These are phyloP conservation scores for Xerocomus nothofagi DNA, from an alignment of 1,284 basidiomycete species.

Conservation along the genomic window DNA sequence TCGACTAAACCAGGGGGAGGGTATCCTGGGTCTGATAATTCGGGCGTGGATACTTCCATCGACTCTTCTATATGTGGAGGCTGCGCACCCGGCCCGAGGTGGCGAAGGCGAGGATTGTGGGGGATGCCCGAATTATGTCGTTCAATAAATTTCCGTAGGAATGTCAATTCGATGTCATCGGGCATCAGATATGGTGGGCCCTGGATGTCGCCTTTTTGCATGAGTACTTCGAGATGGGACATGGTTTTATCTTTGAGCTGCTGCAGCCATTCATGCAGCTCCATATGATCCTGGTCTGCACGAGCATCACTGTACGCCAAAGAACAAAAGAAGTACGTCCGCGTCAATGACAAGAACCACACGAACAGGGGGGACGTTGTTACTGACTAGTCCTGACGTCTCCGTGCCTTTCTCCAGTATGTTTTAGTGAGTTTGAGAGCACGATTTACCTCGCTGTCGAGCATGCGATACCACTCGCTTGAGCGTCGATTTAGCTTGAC, in stretches of 20 bases:
- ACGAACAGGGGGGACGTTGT: background rate
- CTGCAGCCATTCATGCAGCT: slow-evolving; percentile 79
- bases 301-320: slow-evolving; percentile 50
- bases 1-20: slow-evolving; percentile 40
- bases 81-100: slow-evolving; percentile 41
- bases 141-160: slow-evolving; percentile 78
- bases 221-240: slow-evolving; percentile 77
- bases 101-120: slow-evolving; percentile 74
- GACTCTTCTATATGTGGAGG: slow-evolving; percentile 45
- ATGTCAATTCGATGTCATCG: slow-evolving; percentile 70
- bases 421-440: slow-evolving; percentile 80
- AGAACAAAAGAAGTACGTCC: background rate
- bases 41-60: slow-evolving; percentile 53
- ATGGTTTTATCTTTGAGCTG: slow-evolving; percentile 83
- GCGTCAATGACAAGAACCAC: slow-evolving; percentile 10
- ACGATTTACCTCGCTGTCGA: slow-evolving; percentile 72
- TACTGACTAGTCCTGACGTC: slow-evolving; percentile 68
- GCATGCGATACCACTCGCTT: slow-evolving; percentile 75
- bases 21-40: slow-evolving; percentile 51
- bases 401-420: slow-evolving; percentile 73
- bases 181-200: slow-evolving; percentile 78
- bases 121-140: slow-evolving; percentile 67
- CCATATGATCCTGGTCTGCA: slow-evolving; percentile 83
- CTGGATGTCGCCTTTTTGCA: slow-evolving; percentile 81
- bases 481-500: slow-evolving; percentile 70